phyloP scores from a whole-genome alignment of 23 red algal species.

The Gracilaria domingensis region DNA sequence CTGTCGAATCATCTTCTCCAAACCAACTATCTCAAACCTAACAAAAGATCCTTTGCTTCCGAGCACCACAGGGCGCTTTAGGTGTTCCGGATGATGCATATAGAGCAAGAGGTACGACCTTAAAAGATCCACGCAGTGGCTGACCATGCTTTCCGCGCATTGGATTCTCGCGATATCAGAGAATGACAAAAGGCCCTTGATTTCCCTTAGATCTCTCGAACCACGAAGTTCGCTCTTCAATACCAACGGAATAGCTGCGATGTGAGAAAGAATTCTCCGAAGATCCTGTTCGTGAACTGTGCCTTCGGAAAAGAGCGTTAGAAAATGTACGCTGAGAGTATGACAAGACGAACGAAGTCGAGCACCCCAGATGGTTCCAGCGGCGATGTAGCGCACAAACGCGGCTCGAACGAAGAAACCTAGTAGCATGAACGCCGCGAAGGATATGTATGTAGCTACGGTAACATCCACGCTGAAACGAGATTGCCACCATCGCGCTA shows the following conservation, averaged over 20 bases:
- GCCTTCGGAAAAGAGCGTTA: not conserved
- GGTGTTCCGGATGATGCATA: not conserved
- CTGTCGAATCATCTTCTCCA: slow-evolving; percentile 32
- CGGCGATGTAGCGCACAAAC: slow-evolving; percentile 39
- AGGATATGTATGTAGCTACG: slow-evolving; percentile 43
- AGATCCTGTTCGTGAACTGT: slow-evolving; percentile 31
- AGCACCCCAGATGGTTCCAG: slow-evolving; percentile 44
- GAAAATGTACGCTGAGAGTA: slow-evolving; percentile 8
- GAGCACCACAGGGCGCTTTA: not conserved
- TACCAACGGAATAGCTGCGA: slow-evolving; percentile 46
- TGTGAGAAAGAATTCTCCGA: slow-evolving; percentile 21
- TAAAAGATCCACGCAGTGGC: slow-evolving; percentile 47
- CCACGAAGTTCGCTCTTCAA: slow-evolving; percentile 42
- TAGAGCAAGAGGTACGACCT: slow-evolving; percentile 28
- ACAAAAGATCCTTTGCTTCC: slow-evolving; percentile 19
- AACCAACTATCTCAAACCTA: slow-evolving; percentile 16
- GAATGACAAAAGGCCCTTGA: slow-evolving; percentile 44
- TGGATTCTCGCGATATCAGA: slow-evolving; percentile 40
- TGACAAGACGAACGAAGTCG: slow-evolving; percentile 50
- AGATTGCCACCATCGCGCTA: slow-evolving; percentile 37
- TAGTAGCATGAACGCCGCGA: slow-evolving; percentile 61
- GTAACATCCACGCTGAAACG: slow-evolving; percentile 10
- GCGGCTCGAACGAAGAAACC: slow-evolving; percentile 52
- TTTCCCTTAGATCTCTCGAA: slow-evolving; percentile 41
- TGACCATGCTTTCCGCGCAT: slow-evolving; percentile 52